phyloP scores from a whole-genome alignment of 352 stramenopile species.

The Phytophthora foliorum region DNA sequence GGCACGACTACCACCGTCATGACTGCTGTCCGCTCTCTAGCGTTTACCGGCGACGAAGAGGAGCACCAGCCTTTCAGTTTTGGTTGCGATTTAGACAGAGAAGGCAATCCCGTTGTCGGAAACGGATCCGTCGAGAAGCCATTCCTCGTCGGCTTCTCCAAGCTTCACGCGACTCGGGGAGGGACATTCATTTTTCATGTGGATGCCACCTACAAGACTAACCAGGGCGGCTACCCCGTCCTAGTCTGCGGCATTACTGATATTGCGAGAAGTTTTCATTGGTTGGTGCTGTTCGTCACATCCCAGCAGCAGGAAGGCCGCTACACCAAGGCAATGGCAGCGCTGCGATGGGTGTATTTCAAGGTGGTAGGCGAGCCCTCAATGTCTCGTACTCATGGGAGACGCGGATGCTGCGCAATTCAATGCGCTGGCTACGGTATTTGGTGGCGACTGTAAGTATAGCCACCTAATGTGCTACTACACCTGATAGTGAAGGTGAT shows the following conservation, averaged over 20 bases:
- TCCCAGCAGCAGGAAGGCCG: constrained; percentile 5
- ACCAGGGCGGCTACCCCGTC: constrained; percentile 17
- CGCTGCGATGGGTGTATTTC: background rate
- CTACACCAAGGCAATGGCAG: background rate
- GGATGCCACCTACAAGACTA: constrained; percentile 33
- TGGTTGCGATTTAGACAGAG: background rate
- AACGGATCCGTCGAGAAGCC: constrained; percentile 11
- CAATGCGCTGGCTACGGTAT: constrained; percentile 1
- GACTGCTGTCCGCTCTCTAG: background rate
- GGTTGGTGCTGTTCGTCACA: constrained; percentile 19
- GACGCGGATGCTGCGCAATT: constrained; percentile 21
- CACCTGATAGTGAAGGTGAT: constrained; percentile 37
- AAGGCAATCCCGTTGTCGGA: background rate
- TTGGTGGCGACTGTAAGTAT: background rate
- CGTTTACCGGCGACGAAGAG: background rate
- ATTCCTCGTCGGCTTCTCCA: constrained; percentile 7
- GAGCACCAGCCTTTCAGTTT: constrained; percentile 3
- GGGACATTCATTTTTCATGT: constrained; percentile 19
- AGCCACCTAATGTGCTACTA: constrained; percentile 35
- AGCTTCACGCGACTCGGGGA: background rate
- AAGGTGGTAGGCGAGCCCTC: background rate
- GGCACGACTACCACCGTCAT: background rate
- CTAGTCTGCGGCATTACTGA: background rate
- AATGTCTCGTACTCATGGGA: constrained; percentile 19
- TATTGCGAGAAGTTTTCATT: no score